Conservation (phyloP, 1,284 basidiomycete species). For the Malassezia psittaci region DNA sequence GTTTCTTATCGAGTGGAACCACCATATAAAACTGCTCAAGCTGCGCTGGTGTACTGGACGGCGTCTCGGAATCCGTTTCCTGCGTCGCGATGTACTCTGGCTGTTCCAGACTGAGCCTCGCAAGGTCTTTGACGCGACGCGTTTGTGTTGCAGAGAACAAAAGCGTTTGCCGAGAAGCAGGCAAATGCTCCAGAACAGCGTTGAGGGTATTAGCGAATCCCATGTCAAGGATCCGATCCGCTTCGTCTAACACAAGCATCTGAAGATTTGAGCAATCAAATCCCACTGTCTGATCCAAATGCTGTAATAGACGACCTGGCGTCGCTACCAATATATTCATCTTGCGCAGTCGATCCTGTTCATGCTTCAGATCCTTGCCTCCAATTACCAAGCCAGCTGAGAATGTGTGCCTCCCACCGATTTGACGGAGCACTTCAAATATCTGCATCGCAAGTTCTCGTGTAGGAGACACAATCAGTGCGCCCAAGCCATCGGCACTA, state of each 20-base stretch:
- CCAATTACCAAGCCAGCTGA: conserved; percentile 93
- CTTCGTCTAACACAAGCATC: conserved; percentile 90
- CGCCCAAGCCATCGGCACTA: conserved; percentile 73
- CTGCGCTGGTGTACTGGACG: conserved; percentile 55
- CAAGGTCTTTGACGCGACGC: conserved; percentile 76
- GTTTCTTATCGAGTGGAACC: conserved; percentile 72
- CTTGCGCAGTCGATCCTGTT: conserved; percentile 62
- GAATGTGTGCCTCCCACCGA: conserved; percentile 81
- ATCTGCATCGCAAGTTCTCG: conserved; percentile 93
- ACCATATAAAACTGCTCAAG: conserved; percentile 86
- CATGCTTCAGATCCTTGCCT: conserved; percentile 89
- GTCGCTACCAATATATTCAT: conserved; percentile 99
- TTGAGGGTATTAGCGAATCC: conserved; percentile 81
- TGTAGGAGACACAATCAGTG: conserved; percentile 86
- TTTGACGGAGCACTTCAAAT: conserved; percentile 83
- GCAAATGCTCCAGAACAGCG: conserved; percentile 75
- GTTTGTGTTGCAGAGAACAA: conserved; percentile 96
- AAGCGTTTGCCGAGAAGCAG: conserved; percentile 61
- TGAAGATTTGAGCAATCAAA: conserved; percentile 86
- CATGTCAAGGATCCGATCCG: conserved; percentile 91
- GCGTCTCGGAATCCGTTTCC: conserved; percentile 51
- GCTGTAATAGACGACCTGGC: conserved; percentile 84
- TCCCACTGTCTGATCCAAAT: conserved; percentile 94
- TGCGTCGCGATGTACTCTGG: conserved; percentile 62
- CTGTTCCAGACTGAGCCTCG: conserved; percentile 74